Evolutionary conservation across 2,329 filamentous ascomycete species (phyloP).

Genomic region (Sordariomycetes sp.): DNA sequence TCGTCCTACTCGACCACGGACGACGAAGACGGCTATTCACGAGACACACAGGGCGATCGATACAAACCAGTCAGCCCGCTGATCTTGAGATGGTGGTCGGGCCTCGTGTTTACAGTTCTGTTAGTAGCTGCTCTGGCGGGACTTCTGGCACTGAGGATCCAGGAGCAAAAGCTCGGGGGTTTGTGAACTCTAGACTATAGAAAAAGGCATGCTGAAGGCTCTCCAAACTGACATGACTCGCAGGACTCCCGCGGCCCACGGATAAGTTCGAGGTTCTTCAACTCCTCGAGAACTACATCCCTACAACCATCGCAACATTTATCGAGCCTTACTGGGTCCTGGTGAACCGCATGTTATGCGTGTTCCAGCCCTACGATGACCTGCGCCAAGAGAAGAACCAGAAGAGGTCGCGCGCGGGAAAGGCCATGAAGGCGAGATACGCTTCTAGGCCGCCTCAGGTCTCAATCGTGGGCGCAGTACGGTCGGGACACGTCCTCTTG

Average conservation of each 20-base stretch:
- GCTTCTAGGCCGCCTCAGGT: conserved; percentile 45
- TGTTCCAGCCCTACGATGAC: conserved; percentile 43
- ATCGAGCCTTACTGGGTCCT: conserved; percentile 47
- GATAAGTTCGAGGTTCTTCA: conserved; percentile 22
- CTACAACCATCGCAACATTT: conserved; percentile 40
- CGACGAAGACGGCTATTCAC: not conserved
- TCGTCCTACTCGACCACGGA: not conserved
- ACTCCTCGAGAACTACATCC: conserved; percentile 36
- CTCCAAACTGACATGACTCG: not conserved
- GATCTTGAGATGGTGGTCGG: conserved; percentile 9
- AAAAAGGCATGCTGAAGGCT: not conserved
- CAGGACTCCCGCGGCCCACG: conserved; percentile 20
- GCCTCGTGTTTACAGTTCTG: conserved; percentile 7
- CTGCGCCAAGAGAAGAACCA: conserved; percentile 24
- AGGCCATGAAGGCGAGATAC: conserved; percentile 34
- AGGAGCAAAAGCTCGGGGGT: conserved; percentile 13
- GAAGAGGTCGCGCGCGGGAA: conserved; percentile 10
- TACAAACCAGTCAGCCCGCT: conserved; percentile 13
- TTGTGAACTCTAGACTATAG: not conserved
- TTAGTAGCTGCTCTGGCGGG: conserved; percentile 8
- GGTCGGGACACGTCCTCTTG: conserved; percentile 32
- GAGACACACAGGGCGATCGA: not conserved
- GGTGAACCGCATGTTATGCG: conserved; percentile 38
- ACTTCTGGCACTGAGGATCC: conserved; percentile 13
- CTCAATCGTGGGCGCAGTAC: conserved; percentile 30